Percentiles rank a stretch among this genome's conserved stretches.
These are phyloP conservation scores for Kwoniella pini DNA, from an alignment of 768 basidiomycete species.

Conservation along the genomic window DNA sequence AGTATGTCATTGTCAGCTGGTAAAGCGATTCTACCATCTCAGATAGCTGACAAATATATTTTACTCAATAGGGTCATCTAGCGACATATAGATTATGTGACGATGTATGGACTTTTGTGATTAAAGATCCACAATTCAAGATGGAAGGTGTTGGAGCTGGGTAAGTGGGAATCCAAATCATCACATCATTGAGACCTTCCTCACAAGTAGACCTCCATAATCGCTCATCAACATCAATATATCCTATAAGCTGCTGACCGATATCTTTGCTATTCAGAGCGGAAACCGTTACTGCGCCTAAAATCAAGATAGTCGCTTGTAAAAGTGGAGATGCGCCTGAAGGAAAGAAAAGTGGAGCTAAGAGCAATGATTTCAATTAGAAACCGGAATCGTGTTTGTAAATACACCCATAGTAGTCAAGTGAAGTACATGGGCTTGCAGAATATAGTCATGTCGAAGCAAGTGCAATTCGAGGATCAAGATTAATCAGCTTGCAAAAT, in stretches of 20 bases:
- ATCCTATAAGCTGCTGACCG: neutral
- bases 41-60: constrained; percentile 1
- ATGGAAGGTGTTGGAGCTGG: constrained; percentile 64
- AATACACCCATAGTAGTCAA: too few species aligned
- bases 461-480: too few species aligned
- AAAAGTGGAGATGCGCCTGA: constrained; percentile 90
- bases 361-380: constrained; percentile 8
- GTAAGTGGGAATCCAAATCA: constrained; percentile 17
- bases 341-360: constrained; percentile 66
- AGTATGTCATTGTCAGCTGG: constrained; percentile 56
- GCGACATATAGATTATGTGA: constrained; percentile 64
- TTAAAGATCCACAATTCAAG: constrained; percentile 89
- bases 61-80: constrained; percentile 69
- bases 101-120: constrained; percentile 94
- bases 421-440: too few species aligned
- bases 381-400: too few species aligned
- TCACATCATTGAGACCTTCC: too few species aligned
- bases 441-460: too few species aligned
- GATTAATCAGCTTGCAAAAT: too few species aligned
- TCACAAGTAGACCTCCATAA: neutral
- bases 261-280: constrained; percentile 11
- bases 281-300: constrained; percentile 58
- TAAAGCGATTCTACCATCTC: neutral
- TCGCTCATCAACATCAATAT: too few species aligned
- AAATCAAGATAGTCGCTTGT: constrained; percentile 97